Conservation (phyloP, 129 eudicot species). For the Apium graveolens region DNA sequence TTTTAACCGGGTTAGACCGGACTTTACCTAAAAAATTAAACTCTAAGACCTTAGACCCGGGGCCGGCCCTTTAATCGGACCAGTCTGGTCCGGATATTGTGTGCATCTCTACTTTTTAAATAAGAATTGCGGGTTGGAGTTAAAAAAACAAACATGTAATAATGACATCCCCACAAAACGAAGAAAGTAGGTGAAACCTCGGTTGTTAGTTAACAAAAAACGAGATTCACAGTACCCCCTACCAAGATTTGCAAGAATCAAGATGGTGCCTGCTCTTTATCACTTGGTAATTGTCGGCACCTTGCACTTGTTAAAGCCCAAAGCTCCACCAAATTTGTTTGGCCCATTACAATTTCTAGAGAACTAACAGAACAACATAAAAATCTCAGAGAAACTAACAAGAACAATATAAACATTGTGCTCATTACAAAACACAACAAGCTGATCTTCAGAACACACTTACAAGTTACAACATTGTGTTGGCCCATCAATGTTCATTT, state of each 20-base stretch:
- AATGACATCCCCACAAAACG: background rate
- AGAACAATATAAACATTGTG: slow-evolving; percentile 10
- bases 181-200: background rate
- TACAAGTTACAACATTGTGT: slow-evolving; percentile 4
- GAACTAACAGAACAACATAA: too few species aligned
- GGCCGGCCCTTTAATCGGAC: too few species aligned
- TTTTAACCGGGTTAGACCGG: too few species aligned
- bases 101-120: background rate
- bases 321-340: background rate
- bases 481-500: background rate
- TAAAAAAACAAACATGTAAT: background rate
- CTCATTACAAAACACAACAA: slow-evolving; percentile 20
- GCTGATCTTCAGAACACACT: background rate
- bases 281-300: background rate
- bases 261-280: background rate
- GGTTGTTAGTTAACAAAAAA: background rate
- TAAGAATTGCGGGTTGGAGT: slow-evolving; percentile 1
- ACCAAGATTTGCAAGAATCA: background rate
- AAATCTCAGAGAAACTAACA: too few species aligned
- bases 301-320: background rate
- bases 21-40: too few species aligned
- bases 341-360: background rate
- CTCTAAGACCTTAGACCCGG: too few species aligned
- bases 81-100: too few species aligned
- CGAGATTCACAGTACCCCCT: background rate